Conservation (phyloP, 192 early-diverging fungal species). For the Entomortierella parvispora region DNA sequence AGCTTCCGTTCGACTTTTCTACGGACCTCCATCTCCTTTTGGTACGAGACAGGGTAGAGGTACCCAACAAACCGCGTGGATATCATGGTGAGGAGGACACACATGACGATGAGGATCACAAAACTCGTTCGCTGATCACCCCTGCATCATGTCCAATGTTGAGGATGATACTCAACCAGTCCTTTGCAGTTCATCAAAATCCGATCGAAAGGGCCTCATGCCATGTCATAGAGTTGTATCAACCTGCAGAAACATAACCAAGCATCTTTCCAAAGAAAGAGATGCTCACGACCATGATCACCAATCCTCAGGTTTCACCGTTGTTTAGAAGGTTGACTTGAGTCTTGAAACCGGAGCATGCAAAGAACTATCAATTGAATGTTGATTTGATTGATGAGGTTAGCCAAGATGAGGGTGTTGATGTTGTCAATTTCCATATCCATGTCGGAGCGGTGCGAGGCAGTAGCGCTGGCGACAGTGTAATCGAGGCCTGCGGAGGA, state of each 20-base stretch:
- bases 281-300: constrained; percentile 74
- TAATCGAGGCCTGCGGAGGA: too few species aligned
- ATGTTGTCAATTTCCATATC: too few species aligned
- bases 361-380: constrained; percentile 97
- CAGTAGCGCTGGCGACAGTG: too few species aligned
- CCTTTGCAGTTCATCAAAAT: constrained; percentile 95
- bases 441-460: too few species aligned
- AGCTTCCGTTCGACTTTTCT: constrained; percentile 41
- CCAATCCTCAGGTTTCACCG: constrained; percentile 77
- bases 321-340: constrained; percentile 75
- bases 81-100: constrained; percentile 84
- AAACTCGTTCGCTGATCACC: constrained; percentile 72
- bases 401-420: too few species aligned
- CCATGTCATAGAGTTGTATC: constrained; percentile 72
- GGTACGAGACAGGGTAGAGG: constrained; percentile 79
- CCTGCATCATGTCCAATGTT: constrained; percentile 89
- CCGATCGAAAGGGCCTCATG: constrained; percentile 86
- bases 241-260: constrained; percentile 75
- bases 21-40: constrained; percentile 49
- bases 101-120: constrained; percentile 74
- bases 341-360: constrained; percentile 89
- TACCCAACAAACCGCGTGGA: constrained; percentile 78
- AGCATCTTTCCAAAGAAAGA: constrained; percentile 85
- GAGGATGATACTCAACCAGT: constrained; percentile 92
- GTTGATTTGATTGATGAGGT: too few species aligned